These are phyloP conservation scores for Trichoderma afroharzianum DNA, from an alignment of 2,329 filamentous ascomycete genomes.

Conservation along the genomic window DNA sequence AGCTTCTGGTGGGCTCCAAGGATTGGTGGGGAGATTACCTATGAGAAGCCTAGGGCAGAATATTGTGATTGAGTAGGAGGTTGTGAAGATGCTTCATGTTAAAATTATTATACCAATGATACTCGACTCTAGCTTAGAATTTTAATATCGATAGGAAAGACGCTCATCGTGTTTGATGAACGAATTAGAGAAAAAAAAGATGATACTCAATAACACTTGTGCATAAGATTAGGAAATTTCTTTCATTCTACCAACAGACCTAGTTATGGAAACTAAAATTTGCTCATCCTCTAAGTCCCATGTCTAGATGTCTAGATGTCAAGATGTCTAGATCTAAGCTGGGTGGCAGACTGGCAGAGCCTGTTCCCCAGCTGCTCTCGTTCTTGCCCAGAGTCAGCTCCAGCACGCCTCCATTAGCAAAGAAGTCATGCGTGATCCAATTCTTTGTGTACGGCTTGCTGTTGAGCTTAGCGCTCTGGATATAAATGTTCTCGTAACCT, in stretches of 20 bases:
- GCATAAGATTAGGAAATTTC: not conserved
- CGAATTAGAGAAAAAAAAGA: not conserved
- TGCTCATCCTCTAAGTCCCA: not conserved
- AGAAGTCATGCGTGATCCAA: slow-evolving; percentile 62
- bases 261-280: not conserved
- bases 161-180: not conserved
- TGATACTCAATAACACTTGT: not conserved
- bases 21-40: slow-evolving; percentile 31
- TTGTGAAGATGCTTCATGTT: not conserved
- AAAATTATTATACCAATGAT: not conserved
- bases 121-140: not conserved
- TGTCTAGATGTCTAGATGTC: slow-evolving; percentile 1
- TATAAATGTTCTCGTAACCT: slow-evolving; percentile 49
- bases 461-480: slow-evolving; percentile 57
- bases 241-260: not conserved
- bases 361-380: slow-evolving; percentile 40
- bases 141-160: not conserved
- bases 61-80: slow-evolving; percentile 31
- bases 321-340: slow-evolving; percentile 8
- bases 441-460: slow-evolving; percentile 52
- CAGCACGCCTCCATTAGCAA: slow-evolving; percentile 52
- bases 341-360: not conserved
- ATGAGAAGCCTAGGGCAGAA: slow-evolving; percentile 32
- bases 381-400: slow-evolving; percentile 50
- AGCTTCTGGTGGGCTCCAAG: slow-evolving; percentile 30